phyloP scores from a whole-genome alignment of 805 yeast genomes.

The Yarrowia deformans region DNA sequence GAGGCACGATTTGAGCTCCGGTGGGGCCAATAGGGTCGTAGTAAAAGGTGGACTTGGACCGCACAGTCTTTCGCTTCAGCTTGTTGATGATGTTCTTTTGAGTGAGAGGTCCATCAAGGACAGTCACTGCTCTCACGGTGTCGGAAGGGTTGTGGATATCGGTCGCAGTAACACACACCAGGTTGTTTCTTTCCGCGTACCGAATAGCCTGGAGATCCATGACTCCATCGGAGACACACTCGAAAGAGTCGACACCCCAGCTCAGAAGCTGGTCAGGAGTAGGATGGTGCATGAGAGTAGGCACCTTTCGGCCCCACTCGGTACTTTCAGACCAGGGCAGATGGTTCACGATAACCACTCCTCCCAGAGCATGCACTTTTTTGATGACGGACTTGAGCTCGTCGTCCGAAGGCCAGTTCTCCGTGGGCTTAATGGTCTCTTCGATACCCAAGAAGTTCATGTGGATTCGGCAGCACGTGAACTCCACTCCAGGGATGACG shows the following conservation, averaged over 20 bases:
- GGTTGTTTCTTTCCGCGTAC: conserved; percentile 40
- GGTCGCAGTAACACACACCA: conserved; percentile 44
- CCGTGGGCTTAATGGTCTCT: conserved; percentile 43
- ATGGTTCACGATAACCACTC: conserved; percentile 45
- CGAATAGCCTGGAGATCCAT: conserved; percentile 44
- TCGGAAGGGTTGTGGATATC: conserved; percentile 43
- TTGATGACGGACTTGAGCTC: conserved; percentile 43
- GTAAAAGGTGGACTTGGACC: conserved; percentile 35
- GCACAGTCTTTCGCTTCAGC: conserved; percentile 3
- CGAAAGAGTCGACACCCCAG: conserved; percentile 46
- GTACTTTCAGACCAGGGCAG: conserved; percentile 45
- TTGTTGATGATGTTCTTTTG: conserved; percentile 36
- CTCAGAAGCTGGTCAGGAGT: conserved; percentile 41
- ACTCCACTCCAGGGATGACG: conserved; percentile 46
- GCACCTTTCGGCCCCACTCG: conserved; percentile 42
- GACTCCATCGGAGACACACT: conserved; percentile 44
- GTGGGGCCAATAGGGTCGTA: conserved; percentile 44
- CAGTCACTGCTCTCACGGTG: conserved; percentile 44
- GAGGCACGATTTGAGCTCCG: conserved; percentile 40
- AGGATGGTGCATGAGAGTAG: conserved; percentile 43
- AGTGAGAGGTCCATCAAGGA: conserved; percentile 40
- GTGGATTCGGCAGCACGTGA: conserved; percentile 45
- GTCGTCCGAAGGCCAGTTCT: conserved; percentile 43
- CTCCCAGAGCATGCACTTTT: conserved; percentile 43
- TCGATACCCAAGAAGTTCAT: conserved; percentile 46